These are phyloP conservation scores for Knufia petricola DNA, from an alignment of 2,329 filamentous ascomycete species.

Conservation along the genomic window DNA sequence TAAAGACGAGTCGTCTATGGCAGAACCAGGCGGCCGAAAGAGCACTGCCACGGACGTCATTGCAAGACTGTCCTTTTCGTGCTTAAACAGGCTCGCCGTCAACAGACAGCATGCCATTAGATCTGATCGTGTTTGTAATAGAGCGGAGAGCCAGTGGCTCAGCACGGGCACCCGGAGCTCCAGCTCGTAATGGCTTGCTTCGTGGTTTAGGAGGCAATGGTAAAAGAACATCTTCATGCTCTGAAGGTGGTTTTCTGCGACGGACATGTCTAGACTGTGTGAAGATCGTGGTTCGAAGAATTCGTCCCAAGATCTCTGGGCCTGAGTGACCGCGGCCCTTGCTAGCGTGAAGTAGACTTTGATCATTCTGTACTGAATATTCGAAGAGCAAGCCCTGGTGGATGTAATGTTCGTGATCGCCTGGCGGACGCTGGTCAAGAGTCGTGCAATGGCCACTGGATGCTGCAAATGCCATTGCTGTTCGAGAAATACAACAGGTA, in stretches of 20 bases:
- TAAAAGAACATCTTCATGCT: conserved; percentile 5
- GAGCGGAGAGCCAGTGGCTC: conserved; percentile 1
- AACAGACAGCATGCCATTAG: not conserved
- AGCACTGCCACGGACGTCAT: not conserved
- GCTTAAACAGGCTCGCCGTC: conserved; percentile 4
- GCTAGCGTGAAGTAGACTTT: conserved; percentile 4
- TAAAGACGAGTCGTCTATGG: not conserved
- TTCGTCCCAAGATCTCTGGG: conserved; percentile 6
- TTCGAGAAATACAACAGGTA: not conserved
- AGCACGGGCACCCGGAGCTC: conserved; percentile 1
- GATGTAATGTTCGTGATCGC: not conserved
- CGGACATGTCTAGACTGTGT: conserved; percentile 5
- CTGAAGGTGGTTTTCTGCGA: not conserved
- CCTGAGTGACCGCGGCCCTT: not conserved
- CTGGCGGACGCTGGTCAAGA: conserved; percentile 1
- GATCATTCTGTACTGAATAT: not conserved
- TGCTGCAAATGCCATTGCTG: not conserved
- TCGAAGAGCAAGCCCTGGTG: not conserved
- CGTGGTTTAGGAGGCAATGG: conserved; percentile 3
- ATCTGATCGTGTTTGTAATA: not conserved
- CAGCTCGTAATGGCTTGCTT: not conserved
- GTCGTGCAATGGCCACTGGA: not conserved
- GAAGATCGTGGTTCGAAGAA: conserved; percentile 7
- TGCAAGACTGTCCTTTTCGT: conserved; percentile 5
- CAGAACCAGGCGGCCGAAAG: not conserved